Evolutionary conservation across 495 filamentous ascomycete species (phyloP).

Genomic region (Annulohypoxylon moriforme): DNA sequence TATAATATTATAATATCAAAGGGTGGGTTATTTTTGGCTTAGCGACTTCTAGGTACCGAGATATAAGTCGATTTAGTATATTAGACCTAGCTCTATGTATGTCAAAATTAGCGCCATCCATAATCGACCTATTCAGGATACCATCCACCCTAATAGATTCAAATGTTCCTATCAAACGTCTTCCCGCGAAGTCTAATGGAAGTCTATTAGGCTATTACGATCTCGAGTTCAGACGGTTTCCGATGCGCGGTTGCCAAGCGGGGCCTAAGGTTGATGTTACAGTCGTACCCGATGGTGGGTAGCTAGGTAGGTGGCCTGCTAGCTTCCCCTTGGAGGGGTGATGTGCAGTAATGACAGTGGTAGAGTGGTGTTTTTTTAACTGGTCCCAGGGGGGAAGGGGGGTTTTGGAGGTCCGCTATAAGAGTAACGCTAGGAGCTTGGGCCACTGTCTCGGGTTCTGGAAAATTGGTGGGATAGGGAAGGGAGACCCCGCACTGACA

Average conservation of each 20-base stretch:
- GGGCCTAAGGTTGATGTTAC: constrained; percentile 26
- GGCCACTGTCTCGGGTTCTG: not conserved
- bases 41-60: not conserved
- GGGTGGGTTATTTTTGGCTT: not conserved
- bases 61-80: not conserved
- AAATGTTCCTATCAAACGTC: not conserved
- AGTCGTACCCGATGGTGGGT: constrained; percentile 16
- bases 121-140: not conserved
- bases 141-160: not conserved
- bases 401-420: not conserved
- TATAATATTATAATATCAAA: not conserved
- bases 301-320: not conserved
- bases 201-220: not conserved
- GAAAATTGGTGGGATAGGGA: not conserved
- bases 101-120: not conserved
- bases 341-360: constrained; percentile 12
- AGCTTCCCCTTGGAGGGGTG: not conserved
- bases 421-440: constrained; percentile 18
- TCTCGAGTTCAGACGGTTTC: not conserved
- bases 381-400: not conserved
- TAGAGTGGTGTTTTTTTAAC: no score
- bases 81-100: not conserved
- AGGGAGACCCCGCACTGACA: not conserved
- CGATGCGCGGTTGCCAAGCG: constrained; percentile 12
- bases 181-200: not conserved